Percentiles rank a stretch among this genome's conserved stretches.
These are phyloP conservation scores for Hypoxylon cercidicola DNA, from an alignment of 495 filamentous ascomycete species.

Conservation along the genomic window DNA sequence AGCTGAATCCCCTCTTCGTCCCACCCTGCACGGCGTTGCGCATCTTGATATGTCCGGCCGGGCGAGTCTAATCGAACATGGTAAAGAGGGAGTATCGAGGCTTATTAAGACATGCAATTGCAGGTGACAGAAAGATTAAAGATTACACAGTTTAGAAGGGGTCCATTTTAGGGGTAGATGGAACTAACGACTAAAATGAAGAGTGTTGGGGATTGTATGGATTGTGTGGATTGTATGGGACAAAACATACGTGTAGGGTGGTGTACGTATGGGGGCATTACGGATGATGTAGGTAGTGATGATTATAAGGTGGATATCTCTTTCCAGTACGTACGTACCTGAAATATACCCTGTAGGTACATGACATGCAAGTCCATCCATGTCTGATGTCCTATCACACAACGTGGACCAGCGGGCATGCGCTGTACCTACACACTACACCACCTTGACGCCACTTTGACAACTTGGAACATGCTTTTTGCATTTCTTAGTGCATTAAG, in stretches of 20 bases:
- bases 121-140: background rate
- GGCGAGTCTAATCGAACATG: constrained; percentile 21
- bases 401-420: constrained; percentile 14
- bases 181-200: background rate
- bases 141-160: background rate
- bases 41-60: constrained; percentile 18
- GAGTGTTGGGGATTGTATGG: background rate
- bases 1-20: constrained; percentile 36
- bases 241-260: background rate
- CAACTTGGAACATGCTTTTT: constrained; percentile 23
- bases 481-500: constrained; percentile 19
- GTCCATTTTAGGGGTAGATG: background rate
- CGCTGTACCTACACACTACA: constrained; percentile 7
- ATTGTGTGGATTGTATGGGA: background rate
- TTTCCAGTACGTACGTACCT: background rate
- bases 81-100: constrained; percentile 1
- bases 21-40: background rate
- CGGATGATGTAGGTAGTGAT: constrained; percentile 10
- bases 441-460: too few species aligned
- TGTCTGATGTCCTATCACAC: constrained; percentile 9
- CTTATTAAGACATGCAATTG: background rate
- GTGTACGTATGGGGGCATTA: background rate
- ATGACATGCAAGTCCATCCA: background rate
- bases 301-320: background rate
- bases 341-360: constrained; percentile 15